Base-by-base conservation (phyloP, 495 filamentous ascomycete genomes). In the Aspergillus ellipticus region DNA sequence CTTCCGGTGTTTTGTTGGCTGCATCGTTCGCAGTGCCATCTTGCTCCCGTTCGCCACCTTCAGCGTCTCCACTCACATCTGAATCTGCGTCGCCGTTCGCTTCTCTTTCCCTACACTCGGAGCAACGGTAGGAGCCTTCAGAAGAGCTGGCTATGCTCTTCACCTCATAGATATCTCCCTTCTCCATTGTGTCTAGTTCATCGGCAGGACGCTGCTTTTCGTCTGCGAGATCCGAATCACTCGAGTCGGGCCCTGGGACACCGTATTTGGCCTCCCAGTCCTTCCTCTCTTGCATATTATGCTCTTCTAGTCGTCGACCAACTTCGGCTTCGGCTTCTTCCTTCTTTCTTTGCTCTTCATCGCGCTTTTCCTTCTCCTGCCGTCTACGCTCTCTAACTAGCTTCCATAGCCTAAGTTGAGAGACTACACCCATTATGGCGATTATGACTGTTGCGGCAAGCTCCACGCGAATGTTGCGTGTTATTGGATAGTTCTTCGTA, bases 331-430 rank as follows among this genome's bases (percentile, higher is more conserved):
- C 91, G 42, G 85, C 81, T 60, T 82, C 80, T n/a, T 90, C 80
- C 10, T 83, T 76, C 60, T 79, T 77, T 16, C 73, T 73, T 54
- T 84, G 74, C 22, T 82, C 82, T 54, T 87, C 78, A 15, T 79
- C 71, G 21, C 74, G 70, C 37, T 80, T 76, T 10, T 73, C 76
- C 15, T 82, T 82, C 50, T 82, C 85, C 59, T 81, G 81, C 16
- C 82, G 79, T 17, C 89, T 76, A 46, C 85, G 79, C 51, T 89
- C 82, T 59, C 87, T 86, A 49, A 97, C 82, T n/a, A 96, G 77
- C 49, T 86, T 88, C 93, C 93, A 97, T 8, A 97, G 73, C 55
- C 85, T 87, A 57, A 96, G 72, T 68, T 97, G 93, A 2, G 89
- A 95, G 41, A 94, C 79, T 9, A 95, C 74, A 13, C 93, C 91